Percentiles rank a stretch among this genome's conserved stretches.
Evolutionary conservation across 768 basidiomycete genomes (phyloP).

Genomic region (Sporobolomyces phaffii): DNA sequence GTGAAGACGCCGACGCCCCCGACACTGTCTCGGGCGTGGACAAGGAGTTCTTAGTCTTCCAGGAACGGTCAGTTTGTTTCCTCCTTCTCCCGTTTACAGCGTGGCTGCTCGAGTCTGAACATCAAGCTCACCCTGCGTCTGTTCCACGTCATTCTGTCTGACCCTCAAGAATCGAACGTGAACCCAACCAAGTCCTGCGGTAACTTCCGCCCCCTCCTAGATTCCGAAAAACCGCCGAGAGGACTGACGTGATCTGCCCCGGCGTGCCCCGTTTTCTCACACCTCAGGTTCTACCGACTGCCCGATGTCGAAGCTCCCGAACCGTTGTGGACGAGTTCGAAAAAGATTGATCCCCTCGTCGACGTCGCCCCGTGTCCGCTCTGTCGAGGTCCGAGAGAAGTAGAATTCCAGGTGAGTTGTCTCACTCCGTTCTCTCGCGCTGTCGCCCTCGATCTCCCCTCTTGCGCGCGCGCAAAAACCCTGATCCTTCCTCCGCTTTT

Average conservation of each 20-base stretch:
- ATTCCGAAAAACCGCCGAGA: no score
- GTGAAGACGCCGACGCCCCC: constrained; percentile 27
- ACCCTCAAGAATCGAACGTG: constrained; percentile 20
- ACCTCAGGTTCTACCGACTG: constrained; percentile 32
- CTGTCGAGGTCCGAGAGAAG: constrained; percentile 23
- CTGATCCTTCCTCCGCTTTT: background rate
- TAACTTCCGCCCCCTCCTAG: background rate
- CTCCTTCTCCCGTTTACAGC: background rate
- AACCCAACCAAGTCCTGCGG: constrained; percentile 41
- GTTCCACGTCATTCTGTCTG: no score
- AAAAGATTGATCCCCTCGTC: constrained; percentile 8
- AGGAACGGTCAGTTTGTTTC: constrained; percentile 21
- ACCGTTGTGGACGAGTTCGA: constrained; percentile 20
- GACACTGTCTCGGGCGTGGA: constrained; percentile 40
- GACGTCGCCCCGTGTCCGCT: constrained; percentile 24
- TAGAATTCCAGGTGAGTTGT: constrained; percentile 40
- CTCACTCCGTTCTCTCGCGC: background rate
- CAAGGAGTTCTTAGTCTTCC: constrained; percentile 37
- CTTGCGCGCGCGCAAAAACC: no score
- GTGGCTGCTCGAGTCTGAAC: background rate
- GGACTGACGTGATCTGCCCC: no score
- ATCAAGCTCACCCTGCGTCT: no score
- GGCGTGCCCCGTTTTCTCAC: fast-evolving
- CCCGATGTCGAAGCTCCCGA: constrained; percentile 30
- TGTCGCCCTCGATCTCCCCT: background rate